Conservation (phyloP, 345 rosid genomes). For the Acer negundo region DNA sequence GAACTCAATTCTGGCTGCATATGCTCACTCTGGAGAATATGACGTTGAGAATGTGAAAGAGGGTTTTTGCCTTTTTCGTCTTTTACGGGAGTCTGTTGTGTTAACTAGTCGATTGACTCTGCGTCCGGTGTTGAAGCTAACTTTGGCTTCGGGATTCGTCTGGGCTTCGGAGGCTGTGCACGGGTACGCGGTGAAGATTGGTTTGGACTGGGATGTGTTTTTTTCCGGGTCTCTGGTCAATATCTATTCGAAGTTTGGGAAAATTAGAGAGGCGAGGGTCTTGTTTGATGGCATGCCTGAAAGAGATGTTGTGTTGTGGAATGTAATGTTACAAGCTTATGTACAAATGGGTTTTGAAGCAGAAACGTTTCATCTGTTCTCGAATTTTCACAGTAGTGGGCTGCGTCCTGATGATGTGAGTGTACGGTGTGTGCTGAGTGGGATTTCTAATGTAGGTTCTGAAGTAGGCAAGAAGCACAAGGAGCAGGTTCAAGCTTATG, state of each 20-base stretch:
- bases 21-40: slow-evolving; percentile 39
- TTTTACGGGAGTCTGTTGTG: slow-evolving; percentile 33
- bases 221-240: slow-evolving; percentile 55
- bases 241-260: slow-evolving; percentile 51
- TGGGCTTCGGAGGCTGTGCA: slow-evolving; percentile 54
- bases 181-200: slow-evolving; percentile 59
- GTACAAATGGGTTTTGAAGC: slow-evolving; percentile 37
- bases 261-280: slow-evolving; percentile 43
- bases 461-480: slow-evolving; percentile 23
- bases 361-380: slow-evolving; percentile 37
- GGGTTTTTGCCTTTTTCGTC: slow-evolving; percentile 45
- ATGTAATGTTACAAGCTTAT: slow-evolving; percentile 55
- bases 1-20: slow-evolving; percentile 60
- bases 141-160: slow-evolving; percentile 47
- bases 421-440: slow-evolving; percentile 31
- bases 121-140: slow-evolving; percentile 53
- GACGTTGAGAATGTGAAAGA: slow-evolving; percentile 27
- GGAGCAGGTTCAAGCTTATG: slow-evolving; percentile 41
- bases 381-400: slow-evolving; percentile 42
- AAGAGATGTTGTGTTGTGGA: slow-evolving; percentile 63
- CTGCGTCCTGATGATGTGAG: slow-evolving; percentile 42
- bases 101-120: slow-evolving; percentile 48
- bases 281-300: slow-evolving; percentile 48
- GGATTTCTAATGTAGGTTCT: slow-evolving; percentile 31
- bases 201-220: slow-evolving; percentile 47